Conservation (phyloP, 257 asterid species). For the Rubia yunnanensis region DNA sequence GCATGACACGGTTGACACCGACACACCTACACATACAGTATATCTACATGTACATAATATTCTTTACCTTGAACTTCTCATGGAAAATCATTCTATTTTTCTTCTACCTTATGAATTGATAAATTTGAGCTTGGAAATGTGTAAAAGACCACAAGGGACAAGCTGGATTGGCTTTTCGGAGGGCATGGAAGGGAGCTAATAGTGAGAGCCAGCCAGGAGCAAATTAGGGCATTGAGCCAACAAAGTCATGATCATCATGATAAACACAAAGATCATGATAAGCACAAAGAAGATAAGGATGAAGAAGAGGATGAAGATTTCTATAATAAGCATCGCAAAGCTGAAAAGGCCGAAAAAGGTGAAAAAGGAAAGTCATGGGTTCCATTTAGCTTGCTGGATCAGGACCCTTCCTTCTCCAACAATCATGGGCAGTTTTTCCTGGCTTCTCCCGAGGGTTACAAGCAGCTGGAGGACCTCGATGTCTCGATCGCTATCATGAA, state of each 20-base stretch:
- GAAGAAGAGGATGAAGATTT: neutral
- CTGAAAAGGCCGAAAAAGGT: neutral
- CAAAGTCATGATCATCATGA: slow-evolving; percentile 4
- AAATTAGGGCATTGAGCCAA: slow-evolving; percentile 31
- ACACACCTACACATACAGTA: too few relatives aligned
- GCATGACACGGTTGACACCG: too few relatives aligned
- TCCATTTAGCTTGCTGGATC: slow-evolving; percentile 24
- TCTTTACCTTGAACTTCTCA: too few relatives aligned
- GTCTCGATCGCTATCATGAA: slow-evolving; percentile 30
- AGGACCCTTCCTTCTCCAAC: slow-evolving; percentile 21
- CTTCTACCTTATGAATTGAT: neutral
- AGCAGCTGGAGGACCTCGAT: slow-evolving; percentile 28
- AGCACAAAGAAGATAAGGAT: neutral
- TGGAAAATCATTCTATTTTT: too few relatives aligned
- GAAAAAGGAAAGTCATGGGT: neutral
- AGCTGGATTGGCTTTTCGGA: slow-evolving; percentile 21
- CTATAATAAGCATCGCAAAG: neutral
- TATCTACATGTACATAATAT: too few relatives aligned
- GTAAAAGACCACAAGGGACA: slow-evolving; percentile 21
- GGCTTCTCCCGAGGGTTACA: slow-evolving; percentile 20
- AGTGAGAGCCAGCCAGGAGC: slow-evolving; percentile 31
- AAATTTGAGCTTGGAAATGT: neutral
- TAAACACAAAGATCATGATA: slow-evolving; percentile 5
- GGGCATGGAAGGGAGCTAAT: slow-evolving; percentile 25
- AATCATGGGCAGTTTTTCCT: slow-evolving; percentile 25